phyloP scores from a whole-genome alignment of 116 monocot species.

The Cymodocea nodosa region DNA sequence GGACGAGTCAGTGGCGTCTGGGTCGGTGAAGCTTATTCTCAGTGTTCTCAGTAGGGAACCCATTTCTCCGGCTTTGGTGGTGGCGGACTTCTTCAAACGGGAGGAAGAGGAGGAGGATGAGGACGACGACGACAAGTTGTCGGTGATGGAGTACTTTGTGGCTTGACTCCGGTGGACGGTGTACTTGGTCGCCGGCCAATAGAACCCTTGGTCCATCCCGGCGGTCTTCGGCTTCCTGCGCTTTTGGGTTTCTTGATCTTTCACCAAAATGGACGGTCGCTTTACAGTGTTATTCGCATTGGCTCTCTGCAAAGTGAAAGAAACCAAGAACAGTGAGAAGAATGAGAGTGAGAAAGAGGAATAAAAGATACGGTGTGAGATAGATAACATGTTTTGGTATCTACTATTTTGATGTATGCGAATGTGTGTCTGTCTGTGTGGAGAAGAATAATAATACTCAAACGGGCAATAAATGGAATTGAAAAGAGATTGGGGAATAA shows the following conservation, averaged over 20 bases:
- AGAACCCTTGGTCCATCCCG: neutral
- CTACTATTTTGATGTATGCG: no score
- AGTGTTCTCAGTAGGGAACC: slow-evolving; percentile 14
- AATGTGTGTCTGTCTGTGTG: no score
- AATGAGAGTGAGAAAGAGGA: neutral
- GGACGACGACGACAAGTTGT: no score
- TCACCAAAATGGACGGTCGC: neutral
- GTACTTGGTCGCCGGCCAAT: slow-evolving; percentile 3
- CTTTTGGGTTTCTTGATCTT: neutral
- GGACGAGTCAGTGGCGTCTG: slow-evolving; percentile 45
- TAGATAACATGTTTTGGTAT: no score
- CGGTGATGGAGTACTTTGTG: neutral
- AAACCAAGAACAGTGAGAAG: neutral
- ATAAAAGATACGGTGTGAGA: neutral
- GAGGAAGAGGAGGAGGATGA: no score
- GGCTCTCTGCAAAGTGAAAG: neutral
- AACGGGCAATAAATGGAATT: neutral
- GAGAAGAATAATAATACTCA: neutral
- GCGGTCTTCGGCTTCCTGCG: no score
- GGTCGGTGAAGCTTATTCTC: slow-evolving; percentile 40
- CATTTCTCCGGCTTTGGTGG: no score
- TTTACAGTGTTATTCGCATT: slow-evolving; percentile 8
- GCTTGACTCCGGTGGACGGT: slow-evolving; percentile 3
- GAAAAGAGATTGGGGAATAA: neutral
- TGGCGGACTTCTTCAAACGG: no score